Evolutionary conservation across 345 rosid species (phyloP).

Genomic region (Carallia pectinifolia): DNA sequence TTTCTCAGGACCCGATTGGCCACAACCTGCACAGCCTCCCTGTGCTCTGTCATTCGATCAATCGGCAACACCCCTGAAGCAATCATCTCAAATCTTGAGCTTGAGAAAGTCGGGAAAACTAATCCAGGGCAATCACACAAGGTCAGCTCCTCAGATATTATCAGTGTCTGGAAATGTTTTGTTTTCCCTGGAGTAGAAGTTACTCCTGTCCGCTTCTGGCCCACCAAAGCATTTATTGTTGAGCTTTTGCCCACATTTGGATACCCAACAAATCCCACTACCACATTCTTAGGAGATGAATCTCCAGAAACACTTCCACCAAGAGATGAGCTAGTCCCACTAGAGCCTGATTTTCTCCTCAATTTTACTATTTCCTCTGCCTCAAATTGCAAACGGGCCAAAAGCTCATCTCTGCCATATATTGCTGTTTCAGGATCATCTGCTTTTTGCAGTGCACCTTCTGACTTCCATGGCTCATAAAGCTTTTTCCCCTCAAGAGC

Average conservation of each 20-base stretch:
- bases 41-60: constrained; percentile 86
- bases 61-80: constrained; percentile 94
- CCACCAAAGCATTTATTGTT: constrained; percentile 87
- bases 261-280: constrained; percentile 90
- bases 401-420: constrained; percentile 78
- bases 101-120: constrained; percentile 89
- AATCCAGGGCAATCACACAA: constrained; percentile 92
- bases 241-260: constrained; percentile 98
- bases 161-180: constrained; percentile 87
- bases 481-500: constrained; percentile 65
- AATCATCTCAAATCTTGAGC: constrained; percentile 87
- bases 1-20: constrained; percentile 71
- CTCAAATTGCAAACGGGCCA: constrained; percentile 64
- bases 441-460: constrained; percentile 27
- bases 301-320: constrained; percentile 20
- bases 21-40: constrained; percentile 86
- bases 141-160: constrained; percentile 73
- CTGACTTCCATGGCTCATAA: constrained; percentile 33
- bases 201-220: constrained; percentile 90
- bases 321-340: constrained; percentile 25
- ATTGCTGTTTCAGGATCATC: constrained; percentile 59
- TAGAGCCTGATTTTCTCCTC: constrained; percentile 45
- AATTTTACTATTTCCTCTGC: constrained; percentile 67
- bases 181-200: constrained; percentile 97
- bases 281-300: constrained; percentile 39